Evolutionary conservation across 352 stramenopile species (phyloP), one percentile per base, ranked within the genome.

Genomic region (Phytopythium oedochilum): DNA sequence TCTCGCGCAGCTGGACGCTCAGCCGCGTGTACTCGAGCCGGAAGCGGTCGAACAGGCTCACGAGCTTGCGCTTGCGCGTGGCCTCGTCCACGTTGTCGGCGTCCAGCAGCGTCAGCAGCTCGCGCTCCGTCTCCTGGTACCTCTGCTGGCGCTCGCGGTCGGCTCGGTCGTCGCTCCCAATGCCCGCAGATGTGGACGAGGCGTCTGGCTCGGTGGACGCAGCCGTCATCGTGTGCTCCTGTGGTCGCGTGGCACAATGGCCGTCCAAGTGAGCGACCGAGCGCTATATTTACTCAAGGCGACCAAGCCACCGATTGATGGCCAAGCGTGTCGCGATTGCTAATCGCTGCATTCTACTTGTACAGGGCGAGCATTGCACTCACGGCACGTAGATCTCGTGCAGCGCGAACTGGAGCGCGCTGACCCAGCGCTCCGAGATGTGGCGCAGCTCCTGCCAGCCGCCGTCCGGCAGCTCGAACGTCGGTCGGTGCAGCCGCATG

Each of bases 41-140:
- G 55, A 89, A 89, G 29, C 78, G 71, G 32, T 87, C 78, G 45
- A 89, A 89, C 7, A 89, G 70, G 28, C 75, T 59, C 63, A 81
- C 78, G 48, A 88, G 64, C 43, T 81, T 63, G 12, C 78, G 66
- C 61, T 85, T 88, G 51, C 72, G 73, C 18, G 71, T 73, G 35
- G 69, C 73, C 5, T 82, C 75, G 42, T 78, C 71, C 28, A 79
- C 36, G 8, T 55, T 69, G 15, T 86, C 75, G 32, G 55, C 60
- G 43, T 86, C 75, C 20, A 88, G 59, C 38, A 81, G 62, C 3
- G 66, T 63, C 46, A 83, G 43, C 28, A 88, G 55, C 54, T 88
- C 78, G 1, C 57, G 63, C 45, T 88, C 73, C 7, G 73, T 70
- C 3, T 67, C 61, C 26, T 85, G 61, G 49, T 78, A 86, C 14